Evolutionary conservation across 2,329 filamentous ascomycete genomes (phyloP).

Genomic region (Fusarium sp.): DNA sequence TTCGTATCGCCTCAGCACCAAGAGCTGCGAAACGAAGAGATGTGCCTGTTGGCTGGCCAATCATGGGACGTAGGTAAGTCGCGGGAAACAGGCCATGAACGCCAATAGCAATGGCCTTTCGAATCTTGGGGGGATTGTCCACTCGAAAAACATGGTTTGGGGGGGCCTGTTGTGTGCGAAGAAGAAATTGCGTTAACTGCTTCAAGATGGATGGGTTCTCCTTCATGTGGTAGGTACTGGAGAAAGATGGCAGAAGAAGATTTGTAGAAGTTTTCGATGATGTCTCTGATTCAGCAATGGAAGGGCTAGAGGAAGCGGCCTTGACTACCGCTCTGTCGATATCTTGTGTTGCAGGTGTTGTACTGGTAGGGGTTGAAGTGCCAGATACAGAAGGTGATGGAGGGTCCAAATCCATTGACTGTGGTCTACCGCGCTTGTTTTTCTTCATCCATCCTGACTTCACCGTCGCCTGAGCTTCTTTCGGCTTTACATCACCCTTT

Average conservation of each 20-base stretch:
- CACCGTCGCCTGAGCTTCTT: constrained; percentile 45
- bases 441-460: constrained; percentile 54
- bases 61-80: constrained; percentile 85
- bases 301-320: constrained; percentile 44
- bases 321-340: constrained; percentile 24
- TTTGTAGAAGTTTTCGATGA: constrained; percentile 64
- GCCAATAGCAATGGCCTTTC: constrained; percentile 90
- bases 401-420: constrained; percentile 61
- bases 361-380: constrained; percentile 38
- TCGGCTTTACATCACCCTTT: constrained; percentile 45
- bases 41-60: constrained; percentile 95
- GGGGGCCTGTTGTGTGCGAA: constrained; percentile 66
- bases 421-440: constrained; percentile 59
- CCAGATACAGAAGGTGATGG: constrained; percentile 47
- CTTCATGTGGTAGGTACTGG: constrained; percentile 74
- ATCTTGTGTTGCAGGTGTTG: constrained; percentile 32
- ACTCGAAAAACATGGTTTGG: constrained; percentile 78
- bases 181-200: constrained; percentile 69
- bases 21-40: constrained; percentile 93
- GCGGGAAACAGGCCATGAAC: constrained; percentile 95
- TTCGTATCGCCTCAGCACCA: constrained; percentile 83
- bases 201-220: constrained; percentile 78
- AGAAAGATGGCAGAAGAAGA: constrained; percentile 76
- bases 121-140: constrained; percentile 77
- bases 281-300: constrained; percentile 58